Evolutionary conservation across 78 protist species (phyloP).

Genomic region (Dictyostelium citrinum): DNA sequence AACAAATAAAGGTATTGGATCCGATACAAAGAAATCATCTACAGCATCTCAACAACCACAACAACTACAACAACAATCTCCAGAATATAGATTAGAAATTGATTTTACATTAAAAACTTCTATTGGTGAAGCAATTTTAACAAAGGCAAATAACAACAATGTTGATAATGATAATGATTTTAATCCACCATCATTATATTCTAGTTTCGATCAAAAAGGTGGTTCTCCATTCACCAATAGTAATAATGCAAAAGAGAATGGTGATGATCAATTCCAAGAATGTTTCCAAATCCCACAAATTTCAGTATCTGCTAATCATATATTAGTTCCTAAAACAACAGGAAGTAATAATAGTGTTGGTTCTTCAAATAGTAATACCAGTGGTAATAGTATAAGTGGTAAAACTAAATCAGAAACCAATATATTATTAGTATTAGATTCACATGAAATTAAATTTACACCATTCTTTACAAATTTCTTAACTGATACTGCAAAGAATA

Average conservation of each 20-base stretch:
- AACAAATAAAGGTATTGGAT: neutral
- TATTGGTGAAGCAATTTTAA: slow-evolving; percentile 45
- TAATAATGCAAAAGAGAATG: neutral
- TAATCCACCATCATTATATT: slow-evolving; percentile 13
- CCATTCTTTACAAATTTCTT: slow-evolving; percentile 69
- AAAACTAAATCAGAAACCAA: slow-evolving; percentile 49
- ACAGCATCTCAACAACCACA: neutral
- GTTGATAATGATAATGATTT: neutral
- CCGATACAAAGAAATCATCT: neutral
- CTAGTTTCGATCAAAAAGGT: slow-evolving; percentile 4
- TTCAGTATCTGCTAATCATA: slow-evolving; percentile 42
- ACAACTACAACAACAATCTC: neutral
- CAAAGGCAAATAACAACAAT: neutral
- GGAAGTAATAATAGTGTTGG: neutral
- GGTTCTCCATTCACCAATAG: neutral
- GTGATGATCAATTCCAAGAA: slow-evolving; percentile 51
- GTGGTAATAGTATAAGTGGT: neutral
- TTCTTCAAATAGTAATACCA: neutral
- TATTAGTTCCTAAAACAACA: neutral
- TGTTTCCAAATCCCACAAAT: slow-evolving; percentile 71
- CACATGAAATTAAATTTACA: slow-evolving; percentile 50
- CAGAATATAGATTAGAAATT: slow-evolving; percentile 61
- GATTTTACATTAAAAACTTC: slow-evolving; percentile 48
- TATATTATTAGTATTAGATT: slow-evolving; percentile 26
- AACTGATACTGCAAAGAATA: slow-evolving; percentile 5